Evolutionary conservation across 2,329 filamentous ascomycete genomes (phyloP), one percentile per base, ranked within the genome.

Genomic region (Colletotrichum tabaci): DNA sequence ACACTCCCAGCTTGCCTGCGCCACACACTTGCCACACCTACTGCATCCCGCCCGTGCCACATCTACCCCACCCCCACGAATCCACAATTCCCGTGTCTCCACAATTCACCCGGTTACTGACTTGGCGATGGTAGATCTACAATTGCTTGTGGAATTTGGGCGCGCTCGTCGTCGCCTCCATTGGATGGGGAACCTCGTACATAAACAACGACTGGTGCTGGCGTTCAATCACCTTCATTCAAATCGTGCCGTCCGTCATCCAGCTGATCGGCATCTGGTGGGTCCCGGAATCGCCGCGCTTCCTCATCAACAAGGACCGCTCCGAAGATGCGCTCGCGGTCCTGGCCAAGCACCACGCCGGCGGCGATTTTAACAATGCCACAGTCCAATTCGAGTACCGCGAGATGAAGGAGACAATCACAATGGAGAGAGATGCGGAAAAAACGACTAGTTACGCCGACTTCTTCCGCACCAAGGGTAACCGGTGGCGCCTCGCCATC

Each of bases 91-190:
- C 8, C 30, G 8, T 2, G 30, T 1, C 8, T 2, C 30, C 30
- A 35, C 2, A 35, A 35, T 10, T 35, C 30, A 13, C 42, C 2
- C 52, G 13, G 2, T 5, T 9, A 7, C 61, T 63, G 49, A 63
- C 58, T 61, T 44, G 38, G 9, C 5, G 4, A 3, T 5, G 6
- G 4, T 26, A 63, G 61, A 73, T 92, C 69, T 92, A 92, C 81
- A 92, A 93, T 80, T 91, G 89, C 75, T 80, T 92, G 63, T 93
- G 90, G 90, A 91, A 92, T 78, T 79, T 90, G 66, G 90, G 89
- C 47, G 84, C 84, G 16, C 78, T 86, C 50, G 78, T 91, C 62
- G 89, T 90, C 40, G 88, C 89, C 4, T 89, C 88, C 82, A 85
- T 92, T 61, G 89, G 90, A 44, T 91, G 90, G 83, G 90, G 89